Evolutionary conservation across 805 yeast species (phyloP).

Genomic region (Yamadazyma kitorensis): DNA sequence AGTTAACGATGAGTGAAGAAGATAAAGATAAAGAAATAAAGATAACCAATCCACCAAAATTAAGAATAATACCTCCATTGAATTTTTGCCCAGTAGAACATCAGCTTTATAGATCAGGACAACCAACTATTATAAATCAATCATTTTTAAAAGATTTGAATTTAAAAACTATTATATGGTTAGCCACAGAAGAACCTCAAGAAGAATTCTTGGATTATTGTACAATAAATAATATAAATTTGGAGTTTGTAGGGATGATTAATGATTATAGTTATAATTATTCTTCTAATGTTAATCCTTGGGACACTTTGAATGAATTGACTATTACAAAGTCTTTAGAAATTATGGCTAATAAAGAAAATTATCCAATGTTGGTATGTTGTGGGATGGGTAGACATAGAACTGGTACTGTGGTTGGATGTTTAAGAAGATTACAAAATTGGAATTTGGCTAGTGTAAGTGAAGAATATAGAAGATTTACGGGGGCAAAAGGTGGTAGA

Average conservation of each 20-base stretch:
- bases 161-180: constrained; percentile 83
- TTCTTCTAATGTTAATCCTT: constrained; percentile 69
- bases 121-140: constrained; percentile 91
- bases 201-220: constrained; percentile 84
- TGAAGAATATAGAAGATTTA: constrained; percentile 91
- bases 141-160: constrained; percentile 74
- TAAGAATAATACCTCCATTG: constrained; percentile 84
- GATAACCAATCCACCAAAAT: constrained; percentile 51
- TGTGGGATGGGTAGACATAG: constrained; percentile 99
- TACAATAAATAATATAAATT: constrained; percentile 62
- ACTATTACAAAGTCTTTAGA: constrained; percentile 78
- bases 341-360: constrained; percentile 65
- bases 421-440: constrained; percentile 88
- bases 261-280: constrained; percentile 49
- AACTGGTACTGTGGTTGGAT: constrained; percentile 95
- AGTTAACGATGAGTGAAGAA: no score
- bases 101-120: constrained; percentile 85
- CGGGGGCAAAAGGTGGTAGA: constrained; percentile 91
- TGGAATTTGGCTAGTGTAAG: constrained; percentile 92
- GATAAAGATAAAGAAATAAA: constrained; percentile 13
- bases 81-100: constrained; percentile 95
- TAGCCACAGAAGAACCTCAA: constrained; percentile 93
- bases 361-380: constrained; percentile 85
- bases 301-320: constrained; percentile 91
- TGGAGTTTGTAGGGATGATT: constrained; percentile 80